Base-by-base conservation (phyloP, 2,329 filamentous ascomycete genomes). In the Rhytidhysteron rufulum region DNA sequence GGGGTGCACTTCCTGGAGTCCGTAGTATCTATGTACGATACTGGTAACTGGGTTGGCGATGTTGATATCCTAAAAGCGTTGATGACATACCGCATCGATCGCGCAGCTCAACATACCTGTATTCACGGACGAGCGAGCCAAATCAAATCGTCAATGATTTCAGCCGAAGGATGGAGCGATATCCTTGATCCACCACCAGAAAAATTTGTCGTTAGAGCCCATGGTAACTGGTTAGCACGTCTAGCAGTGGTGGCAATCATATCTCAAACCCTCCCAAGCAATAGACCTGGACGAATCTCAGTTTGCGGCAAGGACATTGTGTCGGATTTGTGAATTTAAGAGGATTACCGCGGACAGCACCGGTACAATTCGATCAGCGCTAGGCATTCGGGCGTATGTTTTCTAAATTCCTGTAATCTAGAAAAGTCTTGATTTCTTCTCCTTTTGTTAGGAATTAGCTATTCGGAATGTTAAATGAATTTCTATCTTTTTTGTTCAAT, bases 141-240 rank as follows among this genome's bases (percentile, higher is more conserved):
- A 15, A 3, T 4, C 4, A 7, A 40, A 7, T 27, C 24, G 24
- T 8, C 7, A 27, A 27, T 27, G 24, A 13, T 27, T 8, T 41
- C 39, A 4, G 15, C 34, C 7, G 32, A 41, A 8, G 19, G 13
- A 19, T 41, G 39, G 39, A 32, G 35, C 22, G 39, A 41, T n/a
- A 16, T 41, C 4, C 22, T 41, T 10, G 22, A 41, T 19, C 22
- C 6, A 10, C 32, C 39, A 11, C 18, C 4, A 8, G 32, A 30
- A 9, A 19, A 8, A 7, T 10, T 15, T 9, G 21, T 41, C 2
- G 31, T 35, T 16, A 6, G 31, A 19, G 39, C 31, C 15, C 9
- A 25, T 18, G 39, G 39, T 4, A 35, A 41, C 25, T 36, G 31
- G 22, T 22, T 21, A 16, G 39, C 24, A 27, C 7, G 24, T 7